A percentile compares a stretch with the other conserved stretches of the same genome.
These are phyloP conservation scores for Fusarium sp. DNA, from an alignment of 2,329 filamentous ascomycete genomes.

Conservation along the genomic window DNA sequence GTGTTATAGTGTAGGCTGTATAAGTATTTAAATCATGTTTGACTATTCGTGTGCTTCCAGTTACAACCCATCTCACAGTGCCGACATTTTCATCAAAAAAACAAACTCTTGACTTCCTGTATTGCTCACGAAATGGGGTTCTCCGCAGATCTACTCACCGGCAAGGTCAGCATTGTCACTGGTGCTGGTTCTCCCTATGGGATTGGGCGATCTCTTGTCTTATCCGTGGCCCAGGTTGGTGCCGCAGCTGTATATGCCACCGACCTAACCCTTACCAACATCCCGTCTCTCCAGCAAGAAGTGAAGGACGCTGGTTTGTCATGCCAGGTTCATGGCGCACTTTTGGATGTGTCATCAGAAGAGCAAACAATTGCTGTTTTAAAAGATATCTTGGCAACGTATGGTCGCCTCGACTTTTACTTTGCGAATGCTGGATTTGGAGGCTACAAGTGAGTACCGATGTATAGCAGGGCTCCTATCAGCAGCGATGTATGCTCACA, in stretches of 20 bases:
- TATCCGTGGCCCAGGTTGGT: conserved; percentile 36
- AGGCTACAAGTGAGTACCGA: conserved; percentile 21
- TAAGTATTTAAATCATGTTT: no score
- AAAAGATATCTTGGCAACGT: neutral
- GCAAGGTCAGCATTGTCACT: conserved; percentile 46
- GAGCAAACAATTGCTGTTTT: neutral
- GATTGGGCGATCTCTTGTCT: conserved; percentile 46
- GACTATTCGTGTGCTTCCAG: no score
- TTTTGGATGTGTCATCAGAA: conserved; percentile 4
- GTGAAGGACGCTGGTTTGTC: conserved; percentile 5
- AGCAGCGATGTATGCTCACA: neutral
- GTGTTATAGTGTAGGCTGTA: no score
- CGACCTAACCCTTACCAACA: conserved; percentile 31
- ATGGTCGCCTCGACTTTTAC: conserved; percentile 41
- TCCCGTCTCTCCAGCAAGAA: conserved; percentile 12
- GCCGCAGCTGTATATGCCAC: conserved; percentile 38
- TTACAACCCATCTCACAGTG: no score
- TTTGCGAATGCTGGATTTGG: conserved; percentile 42
- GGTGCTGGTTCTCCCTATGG: conserved; percentile 49
- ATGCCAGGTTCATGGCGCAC: neutral
- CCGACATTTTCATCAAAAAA: no score
- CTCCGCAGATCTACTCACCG: conserved; percentile 17
- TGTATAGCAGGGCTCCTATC: neutral
- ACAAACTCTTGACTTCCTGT: no score
- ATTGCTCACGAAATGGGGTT: conserved; percentile 1